A percentile compares a stretch with the other conserved stretches of the same genome.
These are phyloP conservation scores for Capsicum rhomboideum DNA, from an alignment of 257 asterid genomes.

Conservation along the genomic window DNA sequence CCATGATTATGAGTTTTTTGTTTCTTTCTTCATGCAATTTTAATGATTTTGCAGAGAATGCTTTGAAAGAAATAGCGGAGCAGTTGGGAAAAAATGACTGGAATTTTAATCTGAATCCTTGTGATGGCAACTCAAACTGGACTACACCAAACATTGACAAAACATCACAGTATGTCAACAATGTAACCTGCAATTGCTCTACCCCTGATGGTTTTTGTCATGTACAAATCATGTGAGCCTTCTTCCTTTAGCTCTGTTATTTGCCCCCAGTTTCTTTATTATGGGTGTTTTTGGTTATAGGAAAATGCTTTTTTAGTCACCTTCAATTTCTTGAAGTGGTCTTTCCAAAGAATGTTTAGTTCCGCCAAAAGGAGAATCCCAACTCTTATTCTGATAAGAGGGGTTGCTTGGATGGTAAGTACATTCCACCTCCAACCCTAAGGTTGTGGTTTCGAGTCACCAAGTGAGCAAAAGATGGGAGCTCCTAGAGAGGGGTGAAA, in stretches of 20 bases:
- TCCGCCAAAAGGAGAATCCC: not conserved
- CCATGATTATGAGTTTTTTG: not conserved
- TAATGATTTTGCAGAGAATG: slow-evolving; percentile 2
- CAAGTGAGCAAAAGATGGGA: too few species aligned
- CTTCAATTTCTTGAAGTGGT: not conserved
- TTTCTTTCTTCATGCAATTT: not conserved
- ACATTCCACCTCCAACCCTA: too few species aligned
- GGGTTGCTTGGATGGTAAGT: not conserved
- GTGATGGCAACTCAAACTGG: not conserved
- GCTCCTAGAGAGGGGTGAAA: not conserved
- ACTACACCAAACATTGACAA: not conserved
- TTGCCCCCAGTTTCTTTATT: not conserved
- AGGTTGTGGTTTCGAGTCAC: too few species aligned
- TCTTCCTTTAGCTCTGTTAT: not conserved
- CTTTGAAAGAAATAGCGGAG: slow-evolving; percentile 8
- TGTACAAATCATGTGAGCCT: slow-evolving; percentile 21
- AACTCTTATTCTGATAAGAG: not conserved
- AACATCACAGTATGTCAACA: not conserved
- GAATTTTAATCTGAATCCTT: slow-evolving; percentile 17
- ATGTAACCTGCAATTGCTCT: slow-evolving; percentile 19
- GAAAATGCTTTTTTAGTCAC: not conserved
- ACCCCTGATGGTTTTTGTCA: slow-evolving; percentile 10
- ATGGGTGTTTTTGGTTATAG: not conserved
- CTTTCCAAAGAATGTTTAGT: not conserved
- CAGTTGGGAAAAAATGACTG: slow-evolving; percentile 12